Conservation (phyloP, 2,329 filamentous ascomycete genomes). For the Fusarium sterilihyphosum region DNA sequence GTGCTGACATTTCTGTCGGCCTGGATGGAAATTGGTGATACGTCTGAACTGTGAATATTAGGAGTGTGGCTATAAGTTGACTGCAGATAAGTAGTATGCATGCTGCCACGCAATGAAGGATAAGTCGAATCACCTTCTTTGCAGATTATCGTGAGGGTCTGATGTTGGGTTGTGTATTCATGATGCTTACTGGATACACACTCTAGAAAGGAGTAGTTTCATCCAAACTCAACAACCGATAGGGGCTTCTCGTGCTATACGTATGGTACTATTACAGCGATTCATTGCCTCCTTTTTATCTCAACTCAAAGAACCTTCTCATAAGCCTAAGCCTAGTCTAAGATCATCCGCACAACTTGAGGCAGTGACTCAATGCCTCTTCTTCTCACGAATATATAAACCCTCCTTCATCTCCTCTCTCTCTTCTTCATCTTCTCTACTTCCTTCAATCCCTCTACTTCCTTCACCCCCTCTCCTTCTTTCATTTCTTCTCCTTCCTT, state of each 20-base stretch:
- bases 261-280: rapidly evolving
- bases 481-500: no score
- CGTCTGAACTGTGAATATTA: rapidly evolving
- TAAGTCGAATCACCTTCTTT: rapidly evolving
- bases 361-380: background rate
- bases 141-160: rapidly evolving
- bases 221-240: background rate
- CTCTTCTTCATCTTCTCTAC: background rate
- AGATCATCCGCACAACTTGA: background rate
- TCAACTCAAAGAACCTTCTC: background rate
- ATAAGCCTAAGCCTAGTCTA: background rate
- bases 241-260: background rate
- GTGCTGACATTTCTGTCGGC: no score
- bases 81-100: background rate
- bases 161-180: no score
- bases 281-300: background rate
- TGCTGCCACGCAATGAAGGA: rapidly evolving
- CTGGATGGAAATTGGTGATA: no score
- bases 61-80: rapidly evolving
- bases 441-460: no score
- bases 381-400: background rate
- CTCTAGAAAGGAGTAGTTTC: background rate
- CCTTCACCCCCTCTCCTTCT: no score
- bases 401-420: background rate
- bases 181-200: rapidly evolving